Conservation (phyloP, 441 rosid genomes). For the Mallotus repandus region DNA sequence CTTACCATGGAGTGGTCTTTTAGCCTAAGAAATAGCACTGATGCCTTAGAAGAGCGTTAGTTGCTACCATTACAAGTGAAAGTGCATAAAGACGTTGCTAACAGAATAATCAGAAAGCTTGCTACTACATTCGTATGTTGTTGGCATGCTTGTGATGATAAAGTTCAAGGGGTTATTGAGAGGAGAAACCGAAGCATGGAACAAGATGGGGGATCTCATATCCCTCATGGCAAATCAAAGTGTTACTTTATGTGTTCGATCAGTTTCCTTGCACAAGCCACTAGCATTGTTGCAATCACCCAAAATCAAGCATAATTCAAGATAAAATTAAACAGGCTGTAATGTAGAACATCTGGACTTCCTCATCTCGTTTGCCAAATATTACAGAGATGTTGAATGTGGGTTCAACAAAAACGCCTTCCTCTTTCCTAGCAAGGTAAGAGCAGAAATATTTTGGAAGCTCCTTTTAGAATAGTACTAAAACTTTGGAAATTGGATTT, state of each 20-base stretch:
- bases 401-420: conserved; percentile 67
- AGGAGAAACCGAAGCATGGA: neutral
- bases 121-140: neutral
- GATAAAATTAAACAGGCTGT: conserved; percentile 8
- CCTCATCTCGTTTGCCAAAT: conserved; percentile 91
- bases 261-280: conserved; percentile 75
- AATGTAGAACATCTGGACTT: conserved; percentile 21
- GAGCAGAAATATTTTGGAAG: conserved; percentile 1
- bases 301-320: conserved; percentile 17
- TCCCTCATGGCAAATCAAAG: neutral
- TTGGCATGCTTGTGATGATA: neutral
- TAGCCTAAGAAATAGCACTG: conserved; percentile 82
- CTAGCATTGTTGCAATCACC: conserved; percentile 45
- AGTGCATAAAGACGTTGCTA: neutral
- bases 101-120: neutral
- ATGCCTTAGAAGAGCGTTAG: conserved; percentile 51
- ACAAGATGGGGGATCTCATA: neutral
- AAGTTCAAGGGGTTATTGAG: neutral
- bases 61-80: conserved; percentile 38
- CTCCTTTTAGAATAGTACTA: neutral
- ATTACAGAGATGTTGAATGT: conserved; percentile 74
- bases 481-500: neutral
- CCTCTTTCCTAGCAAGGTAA: conserved; percentile 64
- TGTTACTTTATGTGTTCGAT: conserved; percentile 75
- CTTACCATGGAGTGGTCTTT: conserved; percentile 80